Conservation (phyloP, 352 stramenopile genomes). For the Globisporangium apiculatum region DNA sequence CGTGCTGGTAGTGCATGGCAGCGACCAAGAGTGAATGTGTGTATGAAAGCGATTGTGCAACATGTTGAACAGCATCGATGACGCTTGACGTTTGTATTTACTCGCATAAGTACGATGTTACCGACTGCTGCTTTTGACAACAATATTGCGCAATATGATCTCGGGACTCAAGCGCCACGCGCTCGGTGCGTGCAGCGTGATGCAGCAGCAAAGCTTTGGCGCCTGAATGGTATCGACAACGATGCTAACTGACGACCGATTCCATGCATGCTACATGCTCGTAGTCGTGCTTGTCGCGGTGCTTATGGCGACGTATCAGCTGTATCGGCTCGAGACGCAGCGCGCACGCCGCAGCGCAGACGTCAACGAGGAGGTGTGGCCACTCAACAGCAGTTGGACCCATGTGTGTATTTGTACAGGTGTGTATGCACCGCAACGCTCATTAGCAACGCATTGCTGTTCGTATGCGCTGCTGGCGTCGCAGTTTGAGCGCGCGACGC, state of each 20-base stretch:
- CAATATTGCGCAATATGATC: background rate
- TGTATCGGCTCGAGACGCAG: constrained; percentile 44
- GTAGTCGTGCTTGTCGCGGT: constrained; percentile 55
- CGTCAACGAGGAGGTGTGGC: constrained; percentile 35
- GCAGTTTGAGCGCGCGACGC: constrained; percentile 47
- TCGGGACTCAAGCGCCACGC: constrained; percentile 27
- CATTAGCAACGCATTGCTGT: too few species aligned
- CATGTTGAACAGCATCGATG: too few species aligned
- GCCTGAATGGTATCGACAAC: too few species aligned
- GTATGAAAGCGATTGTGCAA: too few species aligned
- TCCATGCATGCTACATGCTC: background rate
- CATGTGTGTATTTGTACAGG: background rate
- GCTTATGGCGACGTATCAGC: constrained; percentile 49
- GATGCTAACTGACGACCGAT: too few species aligned
- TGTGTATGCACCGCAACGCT: background rate
- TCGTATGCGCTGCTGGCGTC: too few species aligned
- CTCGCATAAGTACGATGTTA: too few species aligned
- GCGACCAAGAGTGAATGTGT: too few species aligned
- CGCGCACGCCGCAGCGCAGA: constrained; percentile 17
- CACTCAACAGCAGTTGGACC: background rate
- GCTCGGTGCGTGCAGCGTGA: constrained; percentile 16
- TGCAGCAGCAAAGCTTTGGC: background rate
- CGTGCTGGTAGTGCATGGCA: too few species aligned
- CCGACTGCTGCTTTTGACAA: too few species aligned
- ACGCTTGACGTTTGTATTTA: too few species aligned